These are phyloP conservation scores for Blastosporella zonata DNA, from an alignment of 1,284 basidiomycete species.

Conservation along the genomic window DNA sequence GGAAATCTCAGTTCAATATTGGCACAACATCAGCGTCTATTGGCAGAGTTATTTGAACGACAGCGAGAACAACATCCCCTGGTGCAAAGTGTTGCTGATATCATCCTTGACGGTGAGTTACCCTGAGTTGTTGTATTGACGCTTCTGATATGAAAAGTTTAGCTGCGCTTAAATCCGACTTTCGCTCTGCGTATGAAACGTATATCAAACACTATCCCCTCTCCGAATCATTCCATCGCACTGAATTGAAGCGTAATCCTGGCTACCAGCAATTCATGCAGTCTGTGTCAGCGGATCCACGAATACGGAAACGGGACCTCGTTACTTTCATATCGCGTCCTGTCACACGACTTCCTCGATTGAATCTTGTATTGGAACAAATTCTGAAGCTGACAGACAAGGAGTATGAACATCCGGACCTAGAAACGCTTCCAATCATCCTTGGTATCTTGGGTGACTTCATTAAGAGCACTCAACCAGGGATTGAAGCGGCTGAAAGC, in stretches of 20 bases:
- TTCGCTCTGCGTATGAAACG: conserved; percentile 63
- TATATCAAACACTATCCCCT: conserved; percentile 86
- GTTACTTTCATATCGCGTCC: conserved; percentile 80
- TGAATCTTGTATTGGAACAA: conserved; percentile 71
- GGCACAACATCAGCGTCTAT: conserved; percentile 60
- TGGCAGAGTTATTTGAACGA: conserved; percentile 64
- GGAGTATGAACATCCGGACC: conserved; percentile 61
- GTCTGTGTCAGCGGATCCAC: conserved; percentile 58
- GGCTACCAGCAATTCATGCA: conserved; percentile 66
- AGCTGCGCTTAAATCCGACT: conserved; percentile 44
- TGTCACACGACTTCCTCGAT: conserved; percentile 76
- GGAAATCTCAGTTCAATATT: conserved; percentile 67
- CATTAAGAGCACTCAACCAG: conserved; percentile 77
- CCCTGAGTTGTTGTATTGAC: not conserved
- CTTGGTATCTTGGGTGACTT: conserved; percentile 59
- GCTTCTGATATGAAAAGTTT: conserved; percentile 21
- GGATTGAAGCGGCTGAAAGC: conserved; percentile 78
- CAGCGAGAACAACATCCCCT: conserved; percentile 81
- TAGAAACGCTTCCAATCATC: conserved; percentile 65
- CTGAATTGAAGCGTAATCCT: conserved; percentile 64
- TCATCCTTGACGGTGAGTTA: conserved; percentile 64
- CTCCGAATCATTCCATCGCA: conserved; percentile 72
- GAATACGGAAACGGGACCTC: conserved; percentile 73
- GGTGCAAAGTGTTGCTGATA: conserved; percentile 72
- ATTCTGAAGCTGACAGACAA: conserved; percentile 67